Percentiles rank a stretch among this genome's conserved stretches.
These are phyloP conservation scores for Colletotrichum lupini DNA, from an alignment of 2,329 filamentous ascomycete genomes.

Conservation along the genomic window DNA sequence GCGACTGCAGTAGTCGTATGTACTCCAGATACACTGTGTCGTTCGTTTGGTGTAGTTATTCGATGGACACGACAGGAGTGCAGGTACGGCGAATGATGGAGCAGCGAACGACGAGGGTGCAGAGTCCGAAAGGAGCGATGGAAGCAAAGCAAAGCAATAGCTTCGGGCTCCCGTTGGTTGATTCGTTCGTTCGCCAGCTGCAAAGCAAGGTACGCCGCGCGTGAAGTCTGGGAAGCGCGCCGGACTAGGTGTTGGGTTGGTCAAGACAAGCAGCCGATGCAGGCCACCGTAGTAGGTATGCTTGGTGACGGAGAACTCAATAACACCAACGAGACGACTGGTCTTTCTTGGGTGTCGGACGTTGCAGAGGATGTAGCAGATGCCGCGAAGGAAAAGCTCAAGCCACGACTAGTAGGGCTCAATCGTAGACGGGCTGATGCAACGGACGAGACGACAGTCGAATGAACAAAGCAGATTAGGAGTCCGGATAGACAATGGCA, in stretches of 20 bases:
- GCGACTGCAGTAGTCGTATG: conserved; percentile 32
- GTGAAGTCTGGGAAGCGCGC: conserved; percentile 27
- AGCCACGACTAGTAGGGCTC: conserved; percentile 4
- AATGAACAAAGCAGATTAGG: background rate
- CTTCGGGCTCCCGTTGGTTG: conserved; percentile 22
- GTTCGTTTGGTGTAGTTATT: conserved; percentile 42
- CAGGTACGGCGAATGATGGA: conserved; percentile 47
- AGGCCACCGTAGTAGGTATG: conserved; percentile 3
- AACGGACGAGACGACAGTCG: background rate
- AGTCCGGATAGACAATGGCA: conserved; percentile 16
- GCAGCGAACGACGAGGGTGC: conserved; percentile 29
- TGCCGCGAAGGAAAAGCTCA: conserved; percentile 8
- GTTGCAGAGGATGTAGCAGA: conserved; percentile 21
- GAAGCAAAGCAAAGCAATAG: conserved; percentile 21
- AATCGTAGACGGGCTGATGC: conserved; percentile 12
- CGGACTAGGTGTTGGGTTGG: conserved; percentile 26
- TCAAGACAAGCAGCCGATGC: conserved; percentile 18
- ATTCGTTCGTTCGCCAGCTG: conserved; percentile 24
- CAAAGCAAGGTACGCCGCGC: conserved; percentile 32
- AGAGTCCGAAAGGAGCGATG: conserved; percentile 20
- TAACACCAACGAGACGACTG: conserved; percentile 18
- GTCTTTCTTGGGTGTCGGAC: conserved; percentile 3
- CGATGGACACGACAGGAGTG: conserved; percentile 47
- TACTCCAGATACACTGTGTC: conserved; percentile 30
- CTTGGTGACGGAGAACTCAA: conserved; percentile 14